phyloP scores from a whole-genome alignment of 441 rosid species.

The Populus hybrid region DNA sequence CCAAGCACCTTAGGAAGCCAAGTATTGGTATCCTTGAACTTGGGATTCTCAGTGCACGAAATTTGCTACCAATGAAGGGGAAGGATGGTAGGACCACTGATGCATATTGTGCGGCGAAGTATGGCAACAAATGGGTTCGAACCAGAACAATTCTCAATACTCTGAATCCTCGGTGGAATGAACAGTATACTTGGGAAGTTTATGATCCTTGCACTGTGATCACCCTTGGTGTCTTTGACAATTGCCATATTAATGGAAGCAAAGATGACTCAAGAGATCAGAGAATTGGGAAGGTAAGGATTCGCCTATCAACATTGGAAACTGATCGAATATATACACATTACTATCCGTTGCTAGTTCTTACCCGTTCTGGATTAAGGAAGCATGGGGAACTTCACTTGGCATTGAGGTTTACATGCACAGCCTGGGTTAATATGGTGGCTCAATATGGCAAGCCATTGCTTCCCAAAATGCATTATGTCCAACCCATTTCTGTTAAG shows the following conservation, averaged over 20 bases:
- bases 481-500: slow-evolving; percentile 28
- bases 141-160: slow-evolving; percentile 49
- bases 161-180: slow-evolving; percentile 51
- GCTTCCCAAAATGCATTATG: slow-evolving; percentile 37
- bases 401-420: slow-evolving; percentile 33
- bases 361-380: slow-evolving; percentile 20
- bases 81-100: slow-evolving; percentile 41
- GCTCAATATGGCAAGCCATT: slow-evolving; percentile 28
- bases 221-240: slow-evolving; percentile 55
- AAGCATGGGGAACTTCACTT: slow-evolving; percentile 34
- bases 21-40: slow-evolving; percentile 46
- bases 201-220: slow-evolving; percentile 55
- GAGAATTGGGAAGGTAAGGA: slow-evolving; percentile 51
- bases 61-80: slow-evolving; percentile 43
- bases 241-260: slow-evolving; percentile 48
- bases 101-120: slow-evolving; percentile 53
- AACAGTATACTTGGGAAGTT: slow-evolving; percentile 68
- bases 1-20: slow-evolving; percentile 36
- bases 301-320: slow-evolving; percentile 50
- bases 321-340: slow-evolving; percentile 44
- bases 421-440: slow-evolving; percentile 33
- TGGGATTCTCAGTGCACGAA: slow-evolving; percentile 41
- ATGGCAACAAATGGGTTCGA: slow-evolving; percentile 53
- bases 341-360: slow-evolving; percentile 40
- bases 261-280: slow-evolving; percentile 52